Evolutionary conservation across 768 basidiomycete genomes (phyloP).

Genomic region (Artomyces pyxidatus): DNA sequence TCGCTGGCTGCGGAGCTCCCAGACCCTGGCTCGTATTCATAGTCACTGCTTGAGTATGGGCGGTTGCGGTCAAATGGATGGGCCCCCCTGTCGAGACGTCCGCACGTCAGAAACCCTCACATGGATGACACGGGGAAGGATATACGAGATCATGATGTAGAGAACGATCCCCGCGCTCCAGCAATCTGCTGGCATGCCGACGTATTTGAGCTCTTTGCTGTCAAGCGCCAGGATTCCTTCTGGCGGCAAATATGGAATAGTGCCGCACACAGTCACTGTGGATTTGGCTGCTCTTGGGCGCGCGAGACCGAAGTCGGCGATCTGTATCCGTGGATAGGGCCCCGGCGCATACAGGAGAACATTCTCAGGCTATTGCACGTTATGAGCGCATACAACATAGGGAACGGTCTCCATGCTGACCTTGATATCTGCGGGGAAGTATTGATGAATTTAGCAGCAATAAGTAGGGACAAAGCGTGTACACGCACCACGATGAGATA

Average conservation of each 20-base stretch:
- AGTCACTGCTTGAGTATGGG: not conserved
- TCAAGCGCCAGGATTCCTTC: slow-evolving; percentile 79
- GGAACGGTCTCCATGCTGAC: slow-evolving; percentile 22
- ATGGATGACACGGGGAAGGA: slow-evolving; percentile 8
- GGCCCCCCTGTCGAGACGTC: slow-evolving; percentile 39
- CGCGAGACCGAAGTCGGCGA: slow-evolving; percentile 84
- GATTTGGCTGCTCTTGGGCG: slow-evolving; percentile 72
- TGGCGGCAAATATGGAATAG: slow-evolving; percentile 77
- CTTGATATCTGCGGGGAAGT: slow-evolving; percentile 50
- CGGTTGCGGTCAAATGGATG: slow-evolving; percentile 69
- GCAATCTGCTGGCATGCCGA: slow-evolving; percentile 83
- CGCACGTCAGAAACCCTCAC: not conserved
- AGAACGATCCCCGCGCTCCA: slow-evolving; percentile 82
- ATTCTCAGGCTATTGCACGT: slow-evolving; percentile 64
- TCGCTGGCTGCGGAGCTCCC: not conserved
- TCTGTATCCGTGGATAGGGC: slow-evolving; percentile 74
- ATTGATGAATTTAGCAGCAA: not conserved
- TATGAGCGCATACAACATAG: not conserved
- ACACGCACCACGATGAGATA: slow-evolving; percentile 69
- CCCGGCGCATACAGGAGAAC: slow-evolving; percentile 74
- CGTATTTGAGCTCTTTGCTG: slow-evolving; percentile 61
- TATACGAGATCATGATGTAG: slow-evolving; percentile 79
- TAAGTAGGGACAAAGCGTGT: not conserved
- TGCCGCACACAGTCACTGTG: slow-evolving; percentile 83
- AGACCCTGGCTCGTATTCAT: not conserved